Percentiles rank a stretch among this genome's conserved stretches.
phyloP scores from a whole-genome alignment of 192 early-diverging fungal genomes.

The Entomortierella parvispora region DNA sequence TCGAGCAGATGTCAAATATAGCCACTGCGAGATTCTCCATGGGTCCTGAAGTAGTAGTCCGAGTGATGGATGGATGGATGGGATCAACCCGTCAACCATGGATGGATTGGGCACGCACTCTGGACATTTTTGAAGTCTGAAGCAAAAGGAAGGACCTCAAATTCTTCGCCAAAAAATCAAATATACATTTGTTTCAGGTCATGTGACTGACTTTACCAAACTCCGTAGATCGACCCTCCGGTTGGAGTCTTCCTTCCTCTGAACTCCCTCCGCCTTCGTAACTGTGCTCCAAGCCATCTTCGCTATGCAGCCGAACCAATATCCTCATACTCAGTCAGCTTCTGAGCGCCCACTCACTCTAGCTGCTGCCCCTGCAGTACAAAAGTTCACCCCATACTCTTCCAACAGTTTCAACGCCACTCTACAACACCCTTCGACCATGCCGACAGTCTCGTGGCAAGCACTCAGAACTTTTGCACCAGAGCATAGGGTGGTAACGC shows the following conservation, averaged over 20 bases:
- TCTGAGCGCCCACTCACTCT: too few relatives aligned
- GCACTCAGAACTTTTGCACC: constrained; percentile 35
- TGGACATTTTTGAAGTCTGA: constrained; percentile 48
- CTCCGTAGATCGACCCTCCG: not conserved
- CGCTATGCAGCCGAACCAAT: too few relatives aligned
- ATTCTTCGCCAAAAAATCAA: not conserved
- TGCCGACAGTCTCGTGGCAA: constrained; percentile 20
- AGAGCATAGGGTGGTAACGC: constrained; percentile 1
- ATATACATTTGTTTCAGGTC: not conserved
- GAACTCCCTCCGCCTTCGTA: too few relatives aligned
- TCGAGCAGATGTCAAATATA: too few relatives aligned
- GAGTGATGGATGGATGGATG: constrained; percentile 32
- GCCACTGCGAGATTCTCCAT: too few relatives aligned
- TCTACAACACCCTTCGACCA: not conserved
- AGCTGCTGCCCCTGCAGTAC: not conserved
- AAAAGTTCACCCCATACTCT: not conserved
- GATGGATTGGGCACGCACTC: constrained; percentile 39
- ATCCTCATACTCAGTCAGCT: too few relatives aligned
- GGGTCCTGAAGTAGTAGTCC: not conserved
- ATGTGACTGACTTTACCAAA: constrained; percentile 7
- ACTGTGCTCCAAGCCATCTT: too few relatives aligned
- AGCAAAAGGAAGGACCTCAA: constrained; percentile 43
- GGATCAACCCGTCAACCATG: not conserved
- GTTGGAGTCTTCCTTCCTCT: not conserved
- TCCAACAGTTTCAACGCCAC: not conserved